phyloP scores from a whole-genome alignment of 2,329 filamentous ascomycete species.

The Colletotrichum acutatum region DNA sequence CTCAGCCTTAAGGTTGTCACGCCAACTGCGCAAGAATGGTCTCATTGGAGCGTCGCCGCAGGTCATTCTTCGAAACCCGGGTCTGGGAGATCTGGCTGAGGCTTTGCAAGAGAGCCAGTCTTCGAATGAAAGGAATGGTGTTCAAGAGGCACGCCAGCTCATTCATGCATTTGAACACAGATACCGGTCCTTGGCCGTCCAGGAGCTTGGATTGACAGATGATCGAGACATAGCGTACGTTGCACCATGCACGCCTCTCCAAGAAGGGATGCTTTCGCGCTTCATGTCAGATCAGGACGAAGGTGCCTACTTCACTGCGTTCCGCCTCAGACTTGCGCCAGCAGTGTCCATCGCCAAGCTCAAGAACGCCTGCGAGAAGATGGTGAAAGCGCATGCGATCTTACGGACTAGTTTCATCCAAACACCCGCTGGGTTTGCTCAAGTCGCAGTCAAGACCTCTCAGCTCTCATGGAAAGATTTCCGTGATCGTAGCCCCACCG shows the following conservation, averaged over 20 bases:
- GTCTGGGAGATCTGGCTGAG: conserved; percentile 58
- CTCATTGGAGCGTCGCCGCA: conserved; percentile 71
- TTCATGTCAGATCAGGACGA: conserved; percentile 65
- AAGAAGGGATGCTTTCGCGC: conserved; percentile 85
- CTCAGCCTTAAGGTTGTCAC: conserved; percentile 78
- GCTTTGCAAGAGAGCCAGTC: conserved; percentile 43
- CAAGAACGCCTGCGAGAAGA: conserved; percentile 65
- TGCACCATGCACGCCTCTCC: conserved; percentile 84
- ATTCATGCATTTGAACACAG: conserved; percentile 74
- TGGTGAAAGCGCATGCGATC: conserved; percentile 67
- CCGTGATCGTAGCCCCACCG: conserved; percentile 38
- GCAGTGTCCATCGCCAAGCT: conserved; percentile 60
- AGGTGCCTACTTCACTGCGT: conserved; percentile 81
- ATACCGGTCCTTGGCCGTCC: conserved; percentile 65
- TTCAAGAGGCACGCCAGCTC: conserved; percentile 65
- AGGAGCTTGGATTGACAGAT: conserved; percentile 29
- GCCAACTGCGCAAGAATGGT: conserved; percentile 71
- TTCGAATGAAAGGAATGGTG: conserved; percentile 36
- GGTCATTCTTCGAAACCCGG: conserved; percentile 72
- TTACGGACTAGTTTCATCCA: conserved; percentile 78
- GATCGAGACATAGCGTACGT: conserved; percentile 73
- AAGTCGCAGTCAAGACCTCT: conserved; percentile 68
- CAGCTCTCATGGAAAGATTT: conserved; percentile 57
- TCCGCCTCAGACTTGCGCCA: conserved; percentile 67
- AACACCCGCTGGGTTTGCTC: conserved; percentile 80